Base-by-base conservation (phyloP, 345 rosid genomes). In the Adansonia digitata region DNA sequence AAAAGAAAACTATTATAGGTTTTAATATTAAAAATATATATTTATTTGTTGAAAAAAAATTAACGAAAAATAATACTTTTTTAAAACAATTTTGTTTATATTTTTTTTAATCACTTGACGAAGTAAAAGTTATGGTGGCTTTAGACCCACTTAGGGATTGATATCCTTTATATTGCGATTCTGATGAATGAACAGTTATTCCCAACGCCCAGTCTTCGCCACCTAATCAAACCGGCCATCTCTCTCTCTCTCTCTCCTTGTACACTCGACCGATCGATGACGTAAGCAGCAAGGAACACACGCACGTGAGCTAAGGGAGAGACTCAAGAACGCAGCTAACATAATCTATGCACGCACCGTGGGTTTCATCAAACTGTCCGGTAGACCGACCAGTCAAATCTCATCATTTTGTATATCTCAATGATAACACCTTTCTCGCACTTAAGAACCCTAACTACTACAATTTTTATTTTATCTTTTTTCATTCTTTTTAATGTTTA, bases 351-450 rank as follows among this genome's bases (percentile, higher is more conserved):
- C 34, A 12, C 17, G 17, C 73, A 2, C 13, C 34, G 24, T 4
- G 52, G 43, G 20, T 2, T 40, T 12, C 45, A 59, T 59, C 75
- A 14, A 78, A 81, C 87, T 86, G 92, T 85, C 92, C 79, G 98
- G 90, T 91, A 82, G 84, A 94, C 86, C 98, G 80, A 90, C 94
- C 98, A 89, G 94, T 92, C 98, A 88, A 86, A 83, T 74, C 75
- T 14, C 39, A 20, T 35, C 52, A 15, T 34, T 10, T 22, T 14
- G n/a, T 52, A 52, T 15, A 76, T 29, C 7, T 2, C 75, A 4
- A n/a, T 17, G 8, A 3, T 29, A 14, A 5, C 66, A 13, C 2
- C 5, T 24, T 13, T 48, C 46, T 64, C 15, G 9, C 52, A 66
- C 17, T 37, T 14, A 9, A 2, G 22, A 7, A 66, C 67, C 31